Conservation (phyloP, 148 eudicot genomes). For the Chenopodium quinoa region DNA sequence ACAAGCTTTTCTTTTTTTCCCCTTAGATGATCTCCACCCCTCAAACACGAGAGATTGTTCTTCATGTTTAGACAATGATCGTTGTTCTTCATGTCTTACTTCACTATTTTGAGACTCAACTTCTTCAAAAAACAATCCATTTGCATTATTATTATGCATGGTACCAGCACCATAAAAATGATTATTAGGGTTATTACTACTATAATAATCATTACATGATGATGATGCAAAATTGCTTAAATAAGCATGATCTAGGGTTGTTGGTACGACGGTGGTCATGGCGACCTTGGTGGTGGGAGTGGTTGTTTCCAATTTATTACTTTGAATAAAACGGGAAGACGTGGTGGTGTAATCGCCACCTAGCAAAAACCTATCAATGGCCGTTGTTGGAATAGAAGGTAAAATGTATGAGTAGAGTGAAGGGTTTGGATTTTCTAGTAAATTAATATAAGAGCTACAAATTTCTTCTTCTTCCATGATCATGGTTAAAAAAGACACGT, state of each 20-base stretch:
- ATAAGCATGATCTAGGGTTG: background rate
- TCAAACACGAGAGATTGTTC: background rate
- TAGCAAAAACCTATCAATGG: conserved; percentile 49
- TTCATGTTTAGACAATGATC: background rate
- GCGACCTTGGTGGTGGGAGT: background rate
- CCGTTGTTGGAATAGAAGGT: conserved; percentile 40
- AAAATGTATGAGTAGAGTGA: conserved; percentile 3
- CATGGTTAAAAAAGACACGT: background rate
- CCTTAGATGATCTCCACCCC: conserved; percentile 4
- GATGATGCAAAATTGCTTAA: background rate
- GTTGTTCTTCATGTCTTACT: background rate
- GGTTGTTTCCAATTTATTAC: background rate
- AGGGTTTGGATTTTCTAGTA: conserved; percentile 24
- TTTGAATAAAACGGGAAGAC: no score
- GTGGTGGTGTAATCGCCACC: conserved; percentile 6
- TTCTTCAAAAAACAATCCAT: conserved; percentile 21
- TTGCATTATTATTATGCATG: conserved; percentile 15
- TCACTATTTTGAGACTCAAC: conserved; percentile 6
- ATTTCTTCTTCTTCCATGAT: conserved; percentile 28
- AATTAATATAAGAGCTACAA: background rate
- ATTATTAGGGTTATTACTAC: background rate
- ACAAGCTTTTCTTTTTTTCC: conserved; percentile 27
- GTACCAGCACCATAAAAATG: background rate
- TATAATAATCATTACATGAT: background rate
- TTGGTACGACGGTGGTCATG: conserved; percentile 1